phyloP scores from a whole-genome alignment of 2,329 filamentous ascomycete species.

The Fusarium veterinarium region DNA sequence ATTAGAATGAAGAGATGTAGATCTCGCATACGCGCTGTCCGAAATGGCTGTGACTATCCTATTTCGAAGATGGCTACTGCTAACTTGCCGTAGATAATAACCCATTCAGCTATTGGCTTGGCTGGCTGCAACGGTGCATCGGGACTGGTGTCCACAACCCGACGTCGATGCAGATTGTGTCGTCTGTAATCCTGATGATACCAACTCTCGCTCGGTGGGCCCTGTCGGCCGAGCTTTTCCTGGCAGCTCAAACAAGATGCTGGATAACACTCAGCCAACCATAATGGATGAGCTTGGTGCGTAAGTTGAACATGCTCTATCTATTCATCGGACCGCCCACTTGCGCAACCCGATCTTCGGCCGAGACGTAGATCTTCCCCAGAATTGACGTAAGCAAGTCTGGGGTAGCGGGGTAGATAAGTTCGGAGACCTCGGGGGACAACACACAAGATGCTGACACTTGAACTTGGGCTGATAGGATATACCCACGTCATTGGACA shows the following conservation, averaged over 20 bases:
- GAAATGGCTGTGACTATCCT: not conserved
- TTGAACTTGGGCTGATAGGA: not conserved
- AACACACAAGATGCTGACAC: not conserved
- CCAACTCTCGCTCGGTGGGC: rapidly evolving
- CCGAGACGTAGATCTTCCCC: not conserved
- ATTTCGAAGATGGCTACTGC: too few species aligned
- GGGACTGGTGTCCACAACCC: not conserved
- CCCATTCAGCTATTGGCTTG: rapidly evolving
- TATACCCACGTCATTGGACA: not conserved
- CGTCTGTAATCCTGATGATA: rapidly evolving
- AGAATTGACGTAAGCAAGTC: not conserved
- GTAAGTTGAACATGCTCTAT: not conserved
- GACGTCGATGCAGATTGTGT: rapidly evolving
- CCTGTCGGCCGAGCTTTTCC: not conserved
- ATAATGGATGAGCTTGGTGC: not conserved
- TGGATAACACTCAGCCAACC: too few species aligned
- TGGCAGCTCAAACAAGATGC: not conserved
- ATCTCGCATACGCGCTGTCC: not conserved
- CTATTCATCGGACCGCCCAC: not conserved
- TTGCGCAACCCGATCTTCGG: not conserved
- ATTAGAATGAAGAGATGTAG: rapidly evolving
- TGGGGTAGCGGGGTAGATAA: not conserved
- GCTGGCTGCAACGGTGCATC: rapidly evolving
- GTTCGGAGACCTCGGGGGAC: not conserved
- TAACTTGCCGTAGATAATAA: not conserved